These are phyloP conservation scores for Suillus tomentosus DNA, from an alignment of 768 basidiomycete genomes.

Conservation along the genomic window DNA sequence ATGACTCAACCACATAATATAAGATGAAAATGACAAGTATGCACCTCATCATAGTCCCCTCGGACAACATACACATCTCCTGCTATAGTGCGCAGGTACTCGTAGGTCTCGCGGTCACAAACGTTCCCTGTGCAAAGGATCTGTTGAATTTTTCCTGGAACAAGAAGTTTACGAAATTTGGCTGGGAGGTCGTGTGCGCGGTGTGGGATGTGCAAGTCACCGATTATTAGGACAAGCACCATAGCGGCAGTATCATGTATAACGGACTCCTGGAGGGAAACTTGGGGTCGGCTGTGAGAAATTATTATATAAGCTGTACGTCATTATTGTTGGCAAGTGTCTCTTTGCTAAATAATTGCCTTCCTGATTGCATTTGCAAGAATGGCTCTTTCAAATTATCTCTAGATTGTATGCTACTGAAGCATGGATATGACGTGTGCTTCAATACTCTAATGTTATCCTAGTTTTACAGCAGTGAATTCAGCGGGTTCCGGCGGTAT, in stretches of 20 bases:
- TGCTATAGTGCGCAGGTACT: conserved; percentile 92
- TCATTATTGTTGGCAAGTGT: neutral
- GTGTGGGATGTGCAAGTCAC: conserved; percentile 96
- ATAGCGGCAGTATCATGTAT: conserved; percentile 15
- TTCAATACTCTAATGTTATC: too few species aligned
- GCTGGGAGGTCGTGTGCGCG: conserved; percentile 86
- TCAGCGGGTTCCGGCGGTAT: neutral
- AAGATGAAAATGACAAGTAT: conserved; percentile 18
- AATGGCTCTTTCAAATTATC: too few species aligned
- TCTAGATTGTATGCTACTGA: too few species aligned
- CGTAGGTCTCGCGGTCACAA: conserved; percentile 96
- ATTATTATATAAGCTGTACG: conserved; percentile 1
- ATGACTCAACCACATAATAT: neutral
- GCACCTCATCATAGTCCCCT: conserved; percentile 95
- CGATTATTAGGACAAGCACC: conserved; percentile 94
- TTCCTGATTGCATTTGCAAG: too few species aligned
- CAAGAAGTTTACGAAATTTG: conserved; percentile 96
- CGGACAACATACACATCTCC: conserved; percentile 89
- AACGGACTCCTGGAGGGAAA: neutral
- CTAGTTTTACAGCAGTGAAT: neutral
- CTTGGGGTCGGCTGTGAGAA: neutral
- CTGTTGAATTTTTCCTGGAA: conserved; percentile 96
- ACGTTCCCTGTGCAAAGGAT: conserved; percentile 98
- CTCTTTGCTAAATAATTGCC: too few species aligned
- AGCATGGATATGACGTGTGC: too few species aligned